Evolutionary conservation across 306 rosid genomes (phyloP).

Genomic region (Urtica urens): DNA sequence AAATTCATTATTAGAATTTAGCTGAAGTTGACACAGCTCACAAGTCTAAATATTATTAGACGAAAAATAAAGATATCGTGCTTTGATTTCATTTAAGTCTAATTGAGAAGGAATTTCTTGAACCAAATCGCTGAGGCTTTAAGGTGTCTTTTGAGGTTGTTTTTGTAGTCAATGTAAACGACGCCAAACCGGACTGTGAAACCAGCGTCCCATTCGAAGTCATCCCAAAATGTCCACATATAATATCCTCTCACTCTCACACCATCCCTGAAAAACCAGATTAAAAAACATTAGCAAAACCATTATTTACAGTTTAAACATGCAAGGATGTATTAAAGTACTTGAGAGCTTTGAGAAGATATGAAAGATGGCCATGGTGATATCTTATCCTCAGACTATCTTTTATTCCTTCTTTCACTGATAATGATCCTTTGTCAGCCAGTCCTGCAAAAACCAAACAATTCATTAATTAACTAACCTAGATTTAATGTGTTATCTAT

Average conservation of each 20-base stretch:
- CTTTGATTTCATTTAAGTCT: neutral
- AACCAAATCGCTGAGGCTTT: conserved; percentile 21
- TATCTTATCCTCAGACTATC: conserved; percentile 21
- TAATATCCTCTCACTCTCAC: conserved; percentile 19
- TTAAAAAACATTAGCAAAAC: neutral
- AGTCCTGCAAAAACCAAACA: neutral
- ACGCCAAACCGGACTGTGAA: conserved; percentile 19
- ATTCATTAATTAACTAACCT: neutral
- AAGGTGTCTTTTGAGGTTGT: conserved; percentile 12
- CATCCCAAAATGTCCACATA: conserved; percentile 17
- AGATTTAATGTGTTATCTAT: neutral
- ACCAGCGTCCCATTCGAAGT: conserved; percentile 23
- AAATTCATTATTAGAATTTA: too few relatives aligned
- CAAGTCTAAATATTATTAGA: too few relatives aligned
- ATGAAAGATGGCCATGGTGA: conserved; percentile 14
- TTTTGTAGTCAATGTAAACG: conserved; percentile 12
- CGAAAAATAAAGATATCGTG: too few relatives aligned
- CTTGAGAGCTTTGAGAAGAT: conserved; percentile 20
- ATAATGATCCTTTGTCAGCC: conserved; percentile 2
- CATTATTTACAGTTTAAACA: too few relatives aligned
- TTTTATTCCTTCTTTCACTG: conserved; percentile 19
- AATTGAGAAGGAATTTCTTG: conserved; percentile 6
- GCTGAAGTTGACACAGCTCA: too few relatives aligned
- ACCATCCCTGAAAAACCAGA: conserved; percentile 18
- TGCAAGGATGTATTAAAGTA: conserved; percentile 8